Evolutionary conservation across 2,329 filamentous ascomycete species (phyloP), one percentile per base, ranked within the genome.

Genomic region (Monosporascus ibericus): DNA sequence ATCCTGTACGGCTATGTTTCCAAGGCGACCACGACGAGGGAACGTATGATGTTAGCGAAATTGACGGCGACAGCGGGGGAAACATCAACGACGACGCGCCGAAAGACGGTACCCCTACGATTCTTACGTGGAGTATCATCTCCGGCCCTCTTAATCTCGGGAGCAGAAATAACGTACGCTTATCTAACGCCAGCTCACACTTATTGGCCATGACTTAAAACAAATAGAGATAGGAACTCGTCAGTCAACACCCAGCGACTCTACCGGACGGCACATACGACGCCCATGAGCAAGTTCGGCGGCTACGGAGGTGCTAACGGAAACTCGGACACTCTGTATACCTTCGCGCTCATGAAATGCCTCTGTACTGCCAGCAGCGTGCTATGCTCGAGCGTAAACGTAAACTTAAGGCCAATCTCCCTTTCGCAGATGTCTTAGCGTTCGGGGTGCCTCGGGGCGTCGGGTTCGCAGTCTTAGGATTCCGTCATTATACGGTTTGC

Each of bases 211-310:
- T 8, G 1, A 9, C 25, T 2, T 1, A 38, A 37, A 9, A 53
- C 36, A 8, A n/a, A 47, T 46, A 25, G 38, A 34, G 58, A 58
- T 34, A 72, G 68, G 58, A 68, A 66, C 14, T 62, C 70, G 37
- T 79, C 75, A 6, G 68, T 69, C 6, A 69, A 68, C 25, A 74
- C 72, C 6, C 72, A 74, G 70, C 68, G 67, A 44, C 67, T 72
- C 20, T 81, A 75, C 57, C 70, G 72, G 49, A 81, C 78, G 6
- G 78, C 78, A 14, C 78, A 78, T 0, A 79, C 76, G n/a, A 81
- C 78, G 25, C 72, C 77, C 6, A 72, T 70, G 44, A 79, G 75
- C 47, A 11, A 65, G 69, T n/a, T 69, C 62, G n/a, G 48, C 71
- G 18, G 72, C 73, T 18, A 68, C 67, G 27, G 60, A 59, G 68